phyloP scores from a whole-genome alignment of 768 basidiomycete genomes.

The Podaxis mareebaensis region DNA sequence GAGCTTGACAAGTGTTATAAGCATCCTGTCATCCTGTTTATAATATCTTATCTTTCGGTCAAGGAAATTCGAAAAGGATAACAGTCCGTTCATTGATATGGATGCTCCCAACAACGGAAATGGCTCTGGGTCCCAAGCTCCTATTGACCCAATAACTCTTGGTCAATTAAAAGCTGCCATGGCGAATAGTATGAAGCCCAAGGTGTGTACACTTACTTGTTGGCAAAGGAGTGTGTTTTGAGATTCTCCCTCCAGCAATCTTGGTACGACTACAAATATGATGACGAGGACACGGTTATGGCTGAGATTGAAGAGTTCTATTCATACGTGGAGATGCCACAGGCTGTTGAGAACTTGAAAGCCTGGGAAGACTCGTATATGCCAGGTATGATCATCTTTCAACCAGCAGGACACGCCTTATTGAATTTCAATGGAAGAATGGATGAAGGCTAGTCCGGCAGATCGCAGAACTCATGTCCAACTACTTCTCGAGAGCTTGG shows the following conservation, averaged over 20 bases:
- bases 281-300: slow-evolving; percentile 95
- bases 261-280: slow-evolving; percentile 89
- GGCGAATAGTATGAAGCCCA: slow-evolving; percentile 68
- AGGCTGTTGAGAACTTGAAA: slow-evolving; percentile 83
- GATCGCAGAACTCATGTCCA: slow-evolving; percentile 76
- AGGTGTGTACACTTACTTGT: slow-evolving; percentile 43
- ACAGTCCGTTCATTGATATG: slow-evolving; percentile 16
- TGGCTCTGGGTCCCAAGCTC: slow-evolving; percentile 32
- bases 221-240: background rate
- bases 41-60: background rate
- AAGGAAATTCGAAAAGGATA: slow-evolving; percentile 13
- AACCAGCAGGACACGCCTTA: background rate
- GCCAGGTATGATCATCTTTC: slow-evolving; percentile 50
- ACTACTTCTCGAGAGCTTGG: slow-evolving; percentile 80
- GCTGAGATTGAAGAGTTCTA: slow-evolving; percentile 98
- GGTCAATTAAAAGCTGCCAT: slow-evolving; percentile 81
- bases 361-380: slow-evolving; percentile 86
- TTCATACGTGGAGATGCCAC: slow-evolving; percentile 93
- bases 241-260: slow-evolving; percentile 59
- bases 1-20: background rate
- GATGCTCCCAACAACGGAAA: slow-evolving; percentile 16
- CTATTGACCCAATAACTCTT: slow-evolving; percentile 74
- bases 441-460: slow-evolving; percentile 67
- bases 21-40: background rate
- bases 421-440: slow-evolving; percentile 44